These are phyloP conservation scores for Tricholoma sp. DNA, from an alignment of 768 basidiomycete genomes.

Conservation along the genomic window DNA sequence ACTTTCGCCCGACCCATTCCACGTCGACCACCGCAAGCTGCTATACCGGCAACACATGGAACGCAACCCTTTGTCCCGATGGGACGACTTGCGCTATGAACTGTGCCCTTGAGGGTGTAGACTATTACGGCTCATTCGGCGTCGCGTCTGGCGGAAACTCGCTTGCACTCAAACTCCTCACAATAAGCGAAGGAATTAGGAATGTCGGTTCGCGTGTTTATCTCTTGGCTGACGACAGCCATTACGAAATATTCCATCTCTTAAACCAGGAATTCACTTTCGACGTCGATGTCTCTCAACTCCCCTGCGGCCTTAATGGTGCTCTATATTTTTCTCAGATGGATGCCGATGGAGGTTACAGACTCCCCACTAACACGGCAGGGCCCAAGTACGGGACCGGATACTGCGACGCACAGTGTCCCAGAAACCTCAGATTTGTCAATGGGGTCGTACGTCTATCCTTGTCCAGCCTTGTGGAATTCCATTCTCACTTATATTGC, in stretches of 20 bases:
- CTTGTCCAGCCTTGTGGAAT: neutral
- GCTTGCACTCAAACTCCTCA: conserved; percentile 46
- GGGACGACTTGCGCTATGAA: conserved; percentile 39
- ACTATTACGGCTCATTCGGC: conserved; percentile 48
- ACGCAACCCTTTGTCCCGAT: conserved; percentile 46
- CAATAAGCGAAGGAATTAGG: conserved; percentile 24
- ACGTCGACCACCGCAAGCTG: conserved; percentile 35
- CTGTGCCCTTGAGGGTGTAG: conserved; percentile 41
- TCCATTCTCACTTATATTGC: neutral
- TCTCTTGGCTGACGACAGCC: conserved; percentile 28
- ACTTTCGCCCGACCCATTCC: conserved; percentile 53
- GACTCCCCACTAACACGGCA: conserved; percentile 49
- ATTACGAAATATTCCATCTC: conserved; percentile 34
- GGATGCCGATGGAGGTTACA: conserved; percentile 51
- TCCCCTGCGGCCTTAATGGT: conserved; percentile 43
- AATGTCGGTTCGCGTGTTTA: conserved; percentile 34
- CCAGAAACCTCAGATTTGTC: conserved; percentile 59
- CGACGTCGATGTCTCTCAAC: conserved; percentile 43
- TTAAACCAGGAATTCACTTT: conserved; percentile 43
- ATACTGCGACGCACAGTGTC: conserved; percentile 63
- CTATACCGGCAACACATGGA: conserved; percentile 56
- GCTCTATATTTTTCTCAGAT: conserved; percentile 59
- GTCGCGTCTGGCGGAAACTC: conserved; percentile 42
- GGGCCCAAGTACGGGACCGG: conserved; percentile 54
- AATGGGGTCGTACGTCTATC: conserved; percentile 40